Evolutionary conservation across 1,284 basidiomycete species (phyloP), one percentile per base, ranked within the genome.

Genomic region (Malassezia sp.): DNA sequence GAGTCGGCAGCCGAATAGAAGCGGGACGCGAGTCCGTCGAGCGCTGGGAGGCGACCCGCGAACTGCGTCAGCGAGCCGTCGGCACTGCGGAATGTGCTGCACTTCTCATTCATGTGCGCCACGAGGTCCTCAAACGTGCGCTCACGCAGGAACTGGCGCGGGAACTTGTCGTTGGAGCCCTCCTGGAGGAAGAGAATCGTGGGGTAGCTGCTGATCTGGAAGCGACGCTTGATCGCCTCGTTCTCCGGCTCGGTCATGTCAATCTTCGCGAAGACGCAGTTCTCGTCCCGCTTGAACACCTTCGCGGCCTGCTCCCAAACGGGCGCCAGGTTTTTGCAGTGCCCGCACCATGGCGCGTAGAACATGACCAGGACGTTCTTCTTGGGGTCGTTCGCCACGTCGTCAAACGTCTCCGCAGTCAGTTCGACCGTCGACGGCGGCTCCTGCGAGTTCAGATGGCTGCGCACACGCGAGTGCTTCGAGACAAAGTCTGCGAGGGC

Each of bases 311-410:
- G 77, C 66, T 90, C 87, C 70, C 85, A 90, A 18, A 78, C 75
- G 11, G 87, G 87, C 73, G 93, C 90, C 71, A 93, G 72, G 57
- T 64, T 78, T 75, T 88, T 86, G 76, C 85, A 87, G 63, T 73
- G 67, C 8, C 71, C 71, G 41, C 86, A 88, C 85, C 84, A 85
- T 22, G 83, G 83, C 26, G 83, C 81, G 76, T 79, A 52, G 85
- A 90, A 91, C 3, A 88, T 77, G 39, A 93, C 85, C n/a, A 93
- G 74, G 35, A 87, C 85, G 62, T 89, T 78, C 73, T 88, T 88
- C 22, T 77, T 74, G 17, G 77, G 70, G 63, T 89, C 79, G 61
- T 84, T 63, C 12, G 79, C 85, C 45, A 89, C 75, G 2, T 81
- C 75, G 56, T 86, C 78, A 66, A 89, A 91, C 54, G 79, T 83